A percentile compares a stretch with the other conserved stretches of the same genome.
Conservation (phyloP, 2,329 filamentous ascomycete genomes). For the Lomentospora prolificans region DNA sequence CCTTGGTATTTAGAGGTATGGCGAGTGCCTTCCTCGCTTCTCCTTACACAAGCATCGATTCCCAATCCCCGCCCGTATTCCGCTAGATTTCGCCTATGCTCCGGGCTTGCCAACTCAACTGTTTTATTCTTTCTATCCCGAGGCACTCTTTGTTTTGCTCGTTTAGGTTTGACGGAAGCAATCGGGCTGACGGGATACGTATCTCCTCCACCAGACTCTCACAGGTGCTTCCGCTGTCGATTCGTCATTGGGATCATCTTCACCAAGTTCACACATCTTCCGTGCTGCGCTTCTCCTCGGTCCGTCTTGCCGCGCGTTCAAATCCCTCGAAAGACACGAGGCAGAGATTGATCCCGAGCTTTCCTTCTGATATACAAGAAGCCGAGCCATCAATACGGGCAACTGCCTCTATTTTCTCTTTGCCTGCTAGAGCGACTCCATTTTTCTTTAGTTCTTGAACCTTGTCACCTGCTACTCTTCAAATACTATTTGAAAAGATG, state of each 20-base stretch:
- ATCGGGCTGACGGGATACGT: neutral
- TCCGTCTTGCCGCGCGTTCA: neutral
- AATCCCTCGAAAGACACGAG: neutral
- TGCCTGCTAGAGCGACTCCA: no score
- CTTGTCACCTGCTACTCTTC: neutral
- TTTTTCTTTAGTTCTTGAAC: neutral
- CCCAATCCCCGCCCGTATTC: no score
- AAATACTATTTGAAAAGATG: neutral
- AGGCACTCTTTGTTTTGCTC: neutral
- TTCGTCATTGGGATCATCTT: neutral
- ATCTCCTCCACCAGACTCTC: neutral
- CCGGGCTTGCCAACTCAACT: no score
- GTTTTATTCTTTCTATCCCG: neutral
- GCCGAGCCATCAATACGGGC: neutral
- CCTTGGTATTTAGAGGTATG: no score
- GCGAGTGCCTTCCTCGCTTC: no score
- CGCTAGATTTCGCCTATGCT: no score
- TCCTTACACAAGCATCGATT: no score
- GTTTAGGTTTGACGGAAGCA: neutral
- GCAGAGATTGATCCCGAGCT: neutral
- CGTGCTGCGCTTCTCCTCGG: neutral
- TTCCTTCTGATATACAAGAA: neutral
- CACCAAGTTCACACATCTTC: neutral
- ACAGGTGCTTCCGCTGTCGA: neutral
- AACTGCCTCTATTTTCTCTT: neutral